Evolutionary conservation across 2,329 filamentous ascomycete genomes (phyloP), one percentile per base, ranked within the genome.

Genomic region (Mollisiaceae sp.): DNA sequence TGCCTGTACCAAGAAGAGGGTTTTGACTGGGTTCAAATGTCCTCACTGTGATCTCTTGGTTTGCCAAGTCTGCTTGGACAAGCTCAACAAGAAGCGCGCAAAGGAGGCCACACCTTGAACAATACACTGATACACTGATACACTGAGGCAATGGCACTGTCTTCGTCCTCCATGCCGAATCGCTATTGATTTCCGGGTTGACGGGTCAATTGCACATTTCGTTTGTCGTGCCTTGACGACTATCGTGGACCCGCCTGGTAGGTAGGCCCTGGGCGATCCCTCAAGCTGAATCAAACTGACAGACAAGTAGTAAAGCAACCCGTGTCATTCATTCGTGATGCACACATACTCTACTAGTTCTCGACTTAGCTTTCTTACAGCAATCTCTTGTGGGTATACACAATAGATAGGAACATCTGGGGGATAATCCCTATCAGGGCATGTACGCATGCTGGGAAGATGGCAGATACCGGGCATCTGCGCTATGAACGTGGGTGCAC

Each of bases 1-100:
- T 5, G 55, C 12, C 8, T 72, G 69, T 55, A 55, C 38, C 2
- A 62, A 70, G 60, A 70, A 69, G 65, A 60, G 68, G 6, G 67
- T 65, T 5, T 63, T 66, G 59, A 63, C 52, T 12, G 60, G 47
- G 1, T 70, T 63, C 43, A 69, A 63, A 32, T 72, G 69, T 39
- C 69, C 67, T 14, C 55, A 67, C 36, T 72, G 70, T 36, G 36
- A 64, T 12, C 27, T 70, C 39, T 3, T 64, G 0, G 36, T 62
- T 35, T 70, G 68, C 41, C 68, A 71, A 36, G 20, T 52, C 2
- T 71, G 70, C 52, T n/a, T 67, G 35, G 54, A 57, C 5, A 43
- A 1, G 6, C 41, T 65, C 50, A 47, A 38, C n/a, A 39, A 22
- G 12, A 24, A 65, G 41, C 50, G 39, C 22, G 52, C 24, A 4